A percentile compares a stretch with the other conserved stretches of the same genome.
phyloP scores from a whole-genome alignment of 257 asterid genomes.

The Solanum pennellii region DNA sequence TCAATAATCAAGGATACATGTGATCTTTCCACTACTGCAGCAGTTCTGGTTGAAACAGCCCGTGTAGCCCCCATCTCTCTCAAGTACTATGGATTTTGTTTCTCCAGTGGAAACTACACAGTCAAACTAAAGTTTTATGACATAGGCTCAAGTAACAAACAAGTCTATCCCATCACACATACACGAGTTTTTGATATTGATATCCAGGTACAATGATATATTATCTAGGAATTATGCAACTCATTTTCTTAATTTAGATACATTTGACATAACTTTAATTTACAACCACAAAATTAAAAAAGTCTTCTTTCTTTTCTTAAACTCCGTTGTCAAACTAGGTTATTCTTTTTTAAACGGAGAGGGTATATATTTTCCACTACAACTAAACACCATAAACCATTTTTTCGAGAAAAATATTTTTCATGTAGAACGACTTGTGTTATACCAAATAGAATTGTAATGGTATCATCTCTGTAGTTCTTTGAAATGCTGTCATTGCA shows the following conservation, averaged over 20 bases:
- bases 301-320: too few species aligned
- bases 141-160: neutral
- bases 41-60: neutral
- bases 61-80: constrained; percentile 1
- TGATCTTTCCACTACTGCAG: neutral
- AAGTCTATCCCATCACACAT: neutral
- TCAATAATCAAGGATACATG: neutral
- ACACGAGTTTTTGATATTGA: constrained; percentile 6
- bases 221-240: neutral
- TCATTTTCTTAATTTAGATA: neutral
- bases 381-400: neutral
- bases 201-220: neutral
- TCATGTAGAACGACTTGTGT: neutral
- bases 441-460: neutral
- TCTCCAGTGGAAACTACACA: neutral
- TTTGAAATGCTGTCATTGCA: neutral
- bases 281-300: too few species aligned
- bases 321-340: too few species aligned
- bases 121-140: constrained; percentile 13
- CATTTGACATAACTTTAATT: too few species aligned
- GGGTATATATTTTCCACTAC: too few species aligned
- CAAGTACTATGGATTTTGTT: constrained; percentile 13
- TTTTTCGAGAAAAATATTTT: neutral
- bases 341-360: too few species aligned
- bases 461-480: neutral